Conservation (phyloP, 2,329 filamentous ascomycete genomes). For the Fusarium hostae region DNA sequence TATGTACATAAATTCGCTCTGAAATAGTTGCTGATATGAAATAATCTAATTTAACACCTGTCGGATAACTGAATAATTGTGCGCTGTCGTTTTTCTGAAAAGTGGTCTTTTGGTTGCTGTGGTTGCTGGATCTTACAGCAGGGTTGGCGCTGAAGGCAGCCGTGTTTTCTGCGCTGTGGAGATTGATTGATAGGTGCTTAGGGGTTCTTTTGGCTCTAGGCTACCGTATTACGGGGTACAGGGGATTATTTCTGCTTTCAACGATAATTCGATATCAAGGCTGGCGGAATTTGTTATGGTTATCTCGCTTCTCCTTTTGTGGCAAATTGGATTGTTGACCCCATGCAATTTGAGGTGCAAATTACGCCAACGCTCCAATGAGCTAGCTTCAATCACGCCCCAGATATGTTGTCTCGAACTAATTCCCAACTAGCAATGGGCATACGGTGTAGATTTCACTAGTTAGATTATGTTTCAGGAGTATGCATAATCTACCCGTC, state of each 20-base stretch:
- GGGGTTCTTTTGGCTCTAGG: neutral
- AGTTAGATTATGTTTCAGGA: neutral
- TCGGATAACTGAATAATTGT: conserved; percentile 27
- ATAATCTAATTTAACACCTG: conserved; percentile 11
- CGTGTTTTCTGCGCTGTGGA: neutral
- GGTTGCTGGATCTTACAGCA: conserved; percentile 20
- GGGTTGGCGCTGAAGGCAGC: neutral
- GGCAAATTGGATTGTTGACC: conserved; percentile 9
- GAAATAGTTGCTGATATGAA: conserved; percentile 11
- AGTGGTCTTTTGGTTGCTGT: conserved; percentile 12
- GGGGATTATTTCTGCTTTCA: neutral
- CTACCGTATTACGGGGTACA: neutral
- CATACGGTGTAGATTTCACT: neutral
- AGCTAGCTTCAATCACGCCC: neutral
- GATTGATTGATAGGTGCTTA: neutral
- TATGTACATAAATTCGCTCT: conserved; percentile 19
- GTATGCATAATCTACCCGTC: neutral
- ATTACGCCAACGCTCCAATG: conserved; percentile 5
- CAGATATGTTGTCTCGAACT: neutral
- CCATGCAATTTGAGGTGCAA: neutral
- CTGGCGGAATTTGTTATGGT: neutral
- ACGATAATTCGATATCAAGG: neutral
- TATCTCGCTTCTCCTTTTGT: conserved; percentile 23
- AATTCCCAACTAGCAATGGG: conserved; percentile 1
- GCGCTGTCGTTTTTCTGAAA: neutral